Base-by-base conservation (phyloP, 768 basidiomycete genomes). In the Calocybe gangraenosa region DNA sequence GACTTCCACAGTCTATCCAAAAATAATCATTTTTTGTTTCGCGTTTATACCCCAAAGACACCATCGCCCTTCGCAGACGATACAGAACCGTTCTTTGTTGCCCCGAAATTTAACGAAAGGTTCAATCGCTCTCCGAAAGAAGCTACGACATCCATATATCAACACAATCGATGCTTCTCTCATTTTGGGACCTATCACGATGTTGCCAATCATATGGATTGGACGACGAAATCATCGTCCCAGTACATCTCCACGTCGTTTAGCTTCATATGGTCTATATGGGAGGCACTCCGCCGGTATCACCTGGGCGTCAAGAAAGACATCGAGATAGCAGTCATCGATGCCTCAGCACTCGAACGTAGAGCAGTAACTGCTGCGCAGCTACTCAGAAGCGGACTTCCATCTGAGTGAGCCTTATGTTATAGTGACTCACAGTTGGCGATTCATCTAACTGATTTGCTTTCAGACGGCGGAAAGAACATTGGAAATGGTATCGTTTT, bases 241-340 rank as follows among this genome's bases (percentile, higher is more conserved):
- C 71, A 79, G 3, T 89, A 78, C 49, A 75, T 89, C 35, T 84
- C 87, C 2, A 75, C 84, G 2, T 87, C 87, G 4, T 88, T 89
- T 60, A 88, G 83, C 66, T 85, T 89, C 52, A 76, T 75, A 30
- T 90, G 87, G 87, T 80, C 85, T 7, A 71, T 89, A 30, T 90
- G 85, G 85, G 87, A 90, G 59, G 87, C 86, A 3, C 72, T 84
- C 17, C 70, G 84, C 46, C 78, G 87, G n/a, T 87, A 85, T 57
- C 78, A 82, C 53, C 65, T 71, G 30, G 81, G 80, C 31, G 65
- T 87, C 42, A 89, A 90, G 61, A 84, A 87, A 49, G 79, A 85
- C 45, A 66, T 90, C 21, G 76, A 89, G 60, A 87, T 90, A 50
- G 87, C 87, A 11, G 68, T 90, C 46, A 88, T 90, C 56, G 86